Base-by-base conservation (phyloP, 2,329 filamentous ascomycete species). In the Zarea fungicola region DNA sequence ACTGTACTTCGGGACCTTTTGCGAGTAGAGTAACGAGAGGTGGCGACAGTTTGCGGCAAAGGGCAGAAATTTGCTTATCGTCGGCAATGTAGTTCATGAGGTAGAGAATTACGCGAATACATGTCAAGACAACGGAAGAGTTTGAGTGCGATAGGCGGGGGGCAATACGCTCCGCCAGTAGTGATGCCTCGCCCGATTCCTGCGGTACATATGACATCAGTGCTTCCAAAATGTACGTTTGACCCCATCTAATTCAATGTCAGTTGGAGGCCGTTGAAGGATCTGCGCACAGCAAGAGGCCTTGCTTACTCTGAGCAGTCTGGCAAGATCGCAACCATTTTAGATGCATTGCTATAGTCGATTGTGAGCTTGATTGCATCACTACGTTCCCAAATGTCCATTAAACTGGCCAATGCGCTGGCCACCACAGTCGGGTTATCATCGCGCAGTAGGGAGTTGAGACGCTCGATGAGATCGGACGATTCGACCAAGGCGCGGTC, bases 11-110 rank as follows among this genome's bases (percentile, higher is more conserved):
- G 1, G 93, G 89, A 0, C 92, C 92, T 69, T 99, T 99, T 44
- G 92, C 93, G 21, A 99, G 78, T 8, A 99, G 76, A 1, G 93
- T 99, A 26, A 99, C 92, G 4, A 99, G 77, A 3, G 93, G 93
- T 13, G 93, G 93, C 6, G 93, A 97, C 10, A 99, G 77, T 69
- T 97, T 99, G 59, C 87, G 84, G 67, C 90, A 96, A 32, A 99
- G 74, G 2, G 84, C 82, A 5, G 87, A 84, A 54, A 96, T 88
- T 57, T 95, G 87, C 68, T 89, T 93, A 63, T 93, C 82, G 59
- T 96, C 91, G 45, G 86, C 79, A 60, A 99, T 96, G 71, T 99
- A 99, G 73, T 99, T 99, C 89, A 97, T 93, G 51, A 99, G 77
- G 63, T 99, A 99, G 43, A 99, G 79, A 29, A 99, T 91, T 34